phyloP scores from a whole-genome alignment of 2,329 filamentous ascomycete species.

The Monosporascus sp. region DNA sequence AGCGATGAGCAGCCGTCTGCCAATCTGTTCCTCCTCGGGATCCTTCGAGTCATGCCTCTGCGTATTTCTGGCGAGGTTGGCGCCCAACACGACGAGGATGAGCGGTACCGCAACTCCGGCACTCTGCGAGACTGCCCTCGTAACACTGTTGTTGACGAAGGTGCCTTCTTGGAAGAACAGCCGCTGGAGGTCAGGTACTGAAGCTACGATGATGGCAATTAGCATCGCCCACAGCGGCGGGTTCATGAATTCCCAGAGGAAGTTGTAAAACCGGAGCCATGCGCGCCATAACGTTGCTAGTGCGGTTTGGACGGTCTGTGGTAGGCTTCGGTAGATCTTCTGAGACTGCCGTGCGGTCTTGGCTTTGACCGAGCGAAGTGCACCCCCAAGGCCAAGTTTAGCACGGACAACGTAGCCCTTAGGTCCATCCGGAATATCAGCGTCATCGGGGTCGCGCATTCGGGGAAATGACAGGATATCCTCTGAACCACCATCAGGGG shows the following conservation, averaged over 20 bases:
- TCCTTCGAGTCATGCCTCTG: conserved; percentile 63
- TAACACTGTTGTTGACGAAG: conserved; percentile 90
- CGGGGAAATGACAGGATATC: conserved; percentile 61
- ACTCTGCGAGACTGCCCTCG: conserved; percentile 77
- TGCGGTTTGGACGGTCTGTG: conserved; percentile 33
- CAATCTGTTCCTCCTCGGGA: conserved; percentile 63
- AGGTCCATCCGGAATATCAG: conserved; percentile 35
- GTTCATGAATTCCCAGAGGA: conserved; percentile 94
- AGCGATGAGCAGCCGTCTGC: conserved; percentile 76
- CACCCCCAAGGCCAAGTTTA: conserved; percentile 27
- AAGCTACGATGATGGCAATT: conserved; percentile 82
- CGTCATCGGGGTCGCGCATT: conserved; percentile 41
- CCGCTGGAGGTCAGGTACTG: conserved; percentile 73
- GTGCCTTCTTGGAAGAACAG: conserved; percentile 86
- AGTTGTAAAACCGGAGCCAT: conserved; percentile 48
- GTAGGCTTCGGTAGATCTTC: conserved; percentile 34
- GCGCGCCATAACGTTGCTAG: conserved; percentile 28
- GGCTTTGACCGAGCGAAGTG: conserved; percentile 18
- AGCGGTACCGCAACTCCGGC: conserved; percentile 90
- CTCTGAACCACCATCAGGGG: conserved; percentile 38
- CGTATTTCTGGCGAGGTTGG: conserved; percentile 90
- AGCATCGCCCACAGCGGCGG: conserved; percentile 98
- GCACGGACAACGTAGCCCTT: conserved; percentile 36
- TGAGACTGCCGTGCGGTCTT: conserved; percentile 10
- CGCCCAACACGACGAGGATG: conserved; percentile 91